Base-by-base conservation (phyloP, 2,329 filamentous ascomycete genomes). In the Nemania serpens region DNA sequence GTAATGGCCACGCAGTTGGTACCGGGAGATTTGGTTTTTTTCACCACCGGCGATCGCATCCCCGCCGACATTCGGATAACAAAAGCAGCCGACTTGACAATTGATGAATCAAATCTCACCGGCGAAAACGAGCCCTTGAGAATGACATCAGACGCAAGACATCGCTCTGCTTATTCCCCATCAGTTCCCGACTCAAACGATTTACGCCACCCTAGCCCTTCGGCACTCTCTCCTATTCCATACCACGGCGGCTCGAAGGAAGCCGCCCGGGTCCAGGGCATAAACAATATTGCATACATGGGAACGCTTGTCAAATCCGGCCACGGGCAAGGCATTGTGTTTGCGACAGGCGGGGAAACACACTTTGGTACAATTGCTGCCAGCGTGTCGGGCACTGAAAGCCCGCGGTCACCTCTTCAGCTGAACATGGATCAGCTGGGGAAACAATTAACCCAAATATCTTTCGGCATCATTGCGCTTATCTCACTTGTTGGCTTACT, bases 351-450 rank as follows among this genome's bases (percentile, higher is more conserved):
- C 57, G 90, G 91, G 34, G 87, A 91, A 61, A 99, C 96, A 0
- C 93, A 98, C 70, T 98, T 99, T 76, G 95, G 95, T 43, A 94
- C 92, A 51, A 99, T 99, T 69, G 96, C 94, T 18, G 90, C 93
- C 15, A 97, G 93, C 55, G 85, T 99, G 25, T 93, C 94, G 50
- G 91, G 95, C 63, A 99, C 97, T 29, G 95, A 98, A 75, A 97
- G 93, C 71, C 95, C 95, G 0, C 85, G 95, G 45, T 99, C 95
- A 3, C 95, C 95, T 9, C 81, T 99, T 33, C 95, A 99, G 74
- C 78, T 97, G 9, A 96, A 93, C 17, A 99, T 99, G 96, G 95
- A 99, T 75, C 88, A 92, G n/a, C 85, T 99, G 2, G 95, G 95
- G 33, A 93, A 96, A 56, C 94, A 99, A 73, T 82, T 99, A 58